A percentile compares a stretch with the other conserved stretches of the same genome.
Conservation (phyloP, 2,329 filamentous ascomycete species). For the Dactylellina leptospora region DNA sequence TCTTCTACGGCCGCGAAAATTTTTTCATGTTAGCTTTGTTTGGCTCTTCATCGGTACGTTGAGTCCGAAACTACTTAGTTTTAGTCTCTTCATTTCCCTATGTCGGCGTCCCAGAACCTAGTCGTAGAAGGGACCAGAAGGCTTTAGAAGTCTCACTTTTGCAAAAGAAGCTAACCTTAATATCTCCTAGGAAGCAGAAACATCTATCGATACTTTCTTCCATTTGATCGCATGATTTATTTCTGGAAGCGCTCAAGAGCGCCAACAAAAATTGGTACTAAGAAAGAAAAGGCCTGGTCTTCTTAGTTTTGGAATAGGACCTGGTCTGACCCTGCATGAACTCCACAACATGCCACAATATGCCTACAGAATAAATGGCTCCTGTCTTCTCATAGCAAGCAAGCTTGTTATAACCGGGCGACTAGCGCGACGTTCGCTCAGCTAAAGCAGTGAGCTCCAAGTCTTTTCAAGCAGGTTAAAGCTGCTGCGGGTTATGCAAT, state of each 20-base stretch:
- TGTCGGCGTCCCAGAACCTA: conserved; percentile 10
- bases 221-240: conserved; percentile 8
- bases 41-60: too few species aligned
- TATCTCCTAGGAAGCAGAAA: too few species aligned
- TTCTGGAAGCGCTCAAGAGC: conserved; percentile 27
- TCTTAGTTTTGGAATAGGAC: conserved; percentile 23
- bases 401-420: conserved; percentile 37
- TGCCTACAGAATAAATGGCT: conserved; percentile 8
- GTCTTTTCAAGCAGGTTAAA: conserved; percentile 28
- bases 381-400: conserved; percentile 16
- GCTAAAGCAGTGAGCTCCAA: conserved; percentile 15
- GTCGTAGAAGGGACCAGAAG: conserved; percentile 16
- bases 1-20: not conserved
- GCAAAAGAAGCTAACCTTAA: not conserved
- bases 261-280: conserved; percentile 5
- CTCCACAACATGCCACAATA: conserved; percentile 6
- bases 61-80: too few species aligned
- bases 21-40: conserved; percentile 5
- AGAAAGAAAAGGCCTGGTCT: conserved; percentile 19
- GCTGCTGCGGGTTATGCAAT: conserved; percentile 33
- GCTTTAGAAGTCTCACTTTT: conserved; percentile 18
- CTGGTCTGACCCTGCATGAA: conserved; percentile 47
- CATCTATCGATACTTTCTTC: too few species aligned
- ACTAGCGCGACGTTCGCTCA: conserved; percentile 29
- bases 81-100: not conserved